Evolutionary conservation across 345 rosid genomes (phyloP).

Genomic region (Leavenworthia alabamica): DNA sequence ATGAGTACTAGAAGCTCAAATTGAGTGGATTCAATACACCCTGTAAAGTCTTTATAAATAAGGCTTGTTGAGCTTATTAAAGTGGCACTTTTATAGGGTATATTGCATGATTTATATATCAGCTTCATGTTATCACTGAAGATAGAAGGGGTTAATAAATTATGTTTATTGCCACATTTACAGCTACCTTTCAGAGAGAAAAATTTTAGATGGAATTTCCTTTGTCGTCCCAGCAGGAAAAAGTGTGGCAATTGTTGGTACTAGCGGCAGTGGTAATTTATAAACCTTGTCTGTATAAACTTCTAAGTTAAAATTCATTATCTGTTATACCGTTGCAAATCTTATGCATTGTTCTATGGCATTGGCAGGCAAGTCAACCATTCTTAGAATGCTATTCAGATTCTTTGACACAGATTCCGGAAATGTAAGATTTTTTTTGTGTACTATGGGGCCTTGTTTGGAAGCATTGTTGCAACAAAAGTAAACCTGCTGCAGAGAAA

Average conservation of each 20-base stretch:
- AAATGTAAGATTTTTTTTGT: conserved; percentile 48
- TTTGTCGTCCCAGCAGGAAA: conserved; percentile 88
- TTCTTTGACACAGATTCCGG: conserved; percentile 77
- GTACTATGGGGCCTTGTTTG: neutral
- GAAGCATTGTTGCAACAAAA: conserved; percentile 10
- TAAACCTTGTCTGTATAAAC: neutral
- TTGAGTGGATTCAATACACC: neutral
- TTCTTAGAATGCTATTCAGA: conserved; percentile 87
- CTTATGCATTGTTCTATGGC: conserved; percentile 32
- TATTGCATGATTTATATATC: conserved; percentile 4
- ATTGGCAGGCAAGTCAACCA: conserved; percentile 90
- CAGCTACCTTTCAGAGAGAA: conserved; percentile 82
- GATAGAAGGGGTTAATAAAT: neutral
- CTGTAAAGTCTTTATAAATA: neutral
- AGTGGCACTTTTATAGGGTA: conserved; percentile 3
- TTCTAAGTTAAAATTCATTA: neutral
- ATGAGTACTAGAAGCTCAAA: neutral
- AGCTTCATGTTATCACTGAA: conserved; percentile 2
- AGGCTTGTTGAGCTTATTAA: neutral
- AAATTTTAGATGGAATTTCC: conserved; percentile 85
- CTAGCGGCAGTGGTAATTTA: conserved; percentile 90
- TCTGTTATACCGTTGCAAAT: conserved; percentile 17
- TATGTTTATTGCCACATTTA: conserved; percentile 16
- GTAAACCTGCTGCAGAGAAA: neutral
- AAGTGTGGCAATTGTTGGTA: conserved; percentile 97